Percentiles rank a stretch among this genome's conserved stretches.
phyloP scores from a whole-genome alignment of 192 early-diverging fungal genomes.

The Podochytrium sp. region DNA sequence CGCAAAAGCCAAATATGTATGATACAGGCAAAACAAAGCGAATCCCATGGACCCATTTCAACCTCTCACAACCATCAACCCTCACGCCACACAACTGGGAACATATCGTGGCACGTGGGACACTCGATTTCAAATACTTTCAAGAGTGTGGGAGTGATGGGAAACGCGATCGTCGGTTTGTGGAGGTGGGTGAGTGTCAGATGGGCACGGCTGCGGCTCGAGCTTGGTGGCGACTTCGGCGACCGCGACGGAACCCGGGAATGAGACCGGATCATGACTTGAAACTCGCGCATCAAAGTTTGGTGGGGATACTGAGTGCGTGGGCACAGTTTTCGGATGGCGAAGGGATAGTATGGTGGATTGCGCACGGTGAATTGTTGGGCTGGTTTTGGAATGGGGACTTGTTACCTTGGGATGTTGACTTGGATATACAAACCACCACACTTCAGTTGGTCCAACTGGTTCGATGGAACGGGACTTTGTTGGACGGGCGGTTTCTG shows the following conservation, averaged over 20 bases:
- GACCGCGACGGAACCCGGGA: neutral
- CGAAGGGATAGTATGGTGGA: conserved; percentile 19
- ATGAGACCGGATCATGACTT: neutral
- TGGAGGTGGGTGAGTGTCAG: neutral
- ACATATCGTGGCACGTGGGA: neutral
- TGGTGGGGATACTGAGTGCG: neutral
- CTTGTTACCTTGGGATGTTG: conserved; percentile 27
- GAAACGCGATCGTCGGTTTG: conserved; percentile 25
- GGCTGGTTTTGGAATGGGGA: conserved; percentile 27
- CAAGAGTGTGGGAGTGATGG: conserved; percentile 17
- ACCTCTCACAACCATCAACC: neutral
- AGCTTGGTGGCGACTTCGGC: neutral
- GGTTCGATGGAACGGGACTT: neutral
- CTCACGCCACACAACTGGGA: neutral
- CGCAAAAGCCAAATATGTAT: too few relatives aligned
- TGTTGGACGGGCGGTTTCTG: conserved; percentile 9
- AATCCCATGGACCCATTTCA: neutral
- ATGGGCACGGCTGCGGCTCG: too few relatives aligned
- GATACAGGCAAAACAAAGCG: too few relatives aligned
- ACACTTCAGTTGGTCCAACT: neutral
- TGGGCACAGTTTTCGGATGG: conserved; percentile 11
- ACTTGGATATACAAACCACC: neutral
- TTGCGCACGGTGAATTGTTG: conserved; percentile 22
- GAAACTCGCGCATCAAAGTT: neutral
- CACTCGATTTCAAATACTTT: conserved; percentile 26